Base-by-base conservation (phyloP, 768 basidiomycete genomes). In the Leccinum imitatum region DNA sequence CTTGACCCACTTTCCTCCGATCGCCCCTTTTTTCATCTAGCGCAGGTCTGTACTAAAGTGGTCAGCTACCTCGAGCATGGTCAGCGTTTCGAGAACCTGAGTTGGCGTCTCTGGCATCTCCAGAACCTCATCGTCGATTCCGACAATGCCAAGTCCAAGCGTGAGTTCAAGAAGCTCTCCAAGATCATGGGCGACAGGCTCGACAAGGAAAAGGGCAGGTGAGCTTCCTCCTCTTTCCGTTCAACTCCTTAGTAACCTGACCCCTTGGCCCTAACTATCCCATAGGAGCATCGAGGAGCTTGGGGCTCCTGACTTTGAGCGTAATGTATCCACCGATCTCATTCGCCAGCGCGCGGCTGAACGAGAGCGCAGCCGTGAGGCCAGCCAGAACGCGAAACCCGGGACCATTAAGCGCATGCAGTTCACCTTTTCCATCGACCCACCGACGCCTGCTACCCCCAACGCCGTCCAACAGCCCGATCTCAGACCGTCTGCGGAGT, bases 101-200 rank as follows among this genome's bases (percentile, higher is more conserved):
- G 87, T 67, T 94, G 92, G 92, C 85, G 92, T 71, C 83, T 94
- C 74, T 94, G 92, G 92, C 91, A 93, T 72, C 85, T 94, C 53
- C 92, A 94, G 77, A 91, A 87, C 67, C 84, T 93, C 67, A 93
- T 93, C 79, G 91, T 94, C 77, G 91, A 94, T 23, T 23, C 23
- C 2, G 93, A 94, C 81, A 92, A 92, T 63, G 91, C 92, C 47
- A 90, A 86, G 76, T 74, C 88, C 15, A 92, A 92, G 72, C 88
- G 92, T 53, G 91, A 93, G 76, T 93, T 94, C 81, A 90, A 87
- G 79, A 92, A 91, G 68, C 85, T 94, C 57, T 90, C 89, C 67
- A 91, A 89, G 75, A 84, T 76, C 72, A 94, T 94, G 93, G 84
- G 92, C 63, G 92, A 94, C 79, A 93, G 91, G 75, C 80, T 94